Base-by-base conservation (phyloP, 2,329 filamentous ascomycete genomes). In the Nigrospora sphaerica region DNA sequence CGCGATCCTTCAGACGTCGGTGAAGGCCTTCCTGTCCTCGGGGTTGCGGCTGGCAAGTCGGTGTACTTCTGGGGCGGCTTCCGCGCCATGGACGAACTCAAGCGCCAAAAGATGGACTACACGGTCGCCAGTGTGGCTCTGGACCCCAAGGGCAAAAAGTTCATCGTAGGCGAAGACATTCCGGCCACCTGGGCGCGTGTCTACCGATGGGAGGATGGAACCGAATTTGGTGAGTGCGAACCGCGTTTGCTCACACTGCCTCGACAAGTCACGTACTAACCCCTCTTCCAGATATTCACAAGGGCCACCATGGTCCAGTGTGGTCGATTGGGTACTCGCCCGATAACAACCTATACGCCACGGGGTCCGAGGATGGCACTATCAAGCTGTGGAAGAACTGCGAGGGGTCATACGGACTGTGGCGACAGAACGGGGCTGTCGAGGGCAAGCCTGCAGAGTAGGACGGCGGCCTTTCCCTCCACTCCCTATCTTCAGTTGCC, bases 181-280 rank as follows among this genome's bases (percentile, higher is more conserved):
- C 86, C 85, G 35, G 92, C 95, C 60, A 97, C 93, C 0, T 98
- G 92, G 92, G 92, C 93, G n/a, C 83, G 88, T 49, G 86, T 97
- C 6, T 95, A 95, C 70, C 82, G 90, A 59, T 92, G 90, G 68
- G 89, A 96, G 49, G 83, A 85, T 42, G 86, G 86, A 56, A 77
- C 79, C 54, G 90, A 95, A 65, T 71, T 96, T 38, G 82, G 82
- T 85, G 70, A 49, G 75, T 67, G 46, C 19, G 37, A 7, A 10
- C 16, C 23, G 18, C 28, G 12, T 13, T 13, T 12, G n/a, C 28
- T 31, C 33, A 13, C 32, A 32, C 42, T 35, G 10, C 14, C 36
- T 13, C 13, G 32, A 6, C 14, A 6, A 13, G 18, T 23, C 6
- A 18, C 40, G 48, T 48, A 19, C 53, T 66, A 42, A 60, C 48